A percentile compares a stretch with the other conserved stretches of the same genome.
phyloP scores from a whole-genome alignment of 768 basidiomycete species.

The Lactarius indigo region DNA sequence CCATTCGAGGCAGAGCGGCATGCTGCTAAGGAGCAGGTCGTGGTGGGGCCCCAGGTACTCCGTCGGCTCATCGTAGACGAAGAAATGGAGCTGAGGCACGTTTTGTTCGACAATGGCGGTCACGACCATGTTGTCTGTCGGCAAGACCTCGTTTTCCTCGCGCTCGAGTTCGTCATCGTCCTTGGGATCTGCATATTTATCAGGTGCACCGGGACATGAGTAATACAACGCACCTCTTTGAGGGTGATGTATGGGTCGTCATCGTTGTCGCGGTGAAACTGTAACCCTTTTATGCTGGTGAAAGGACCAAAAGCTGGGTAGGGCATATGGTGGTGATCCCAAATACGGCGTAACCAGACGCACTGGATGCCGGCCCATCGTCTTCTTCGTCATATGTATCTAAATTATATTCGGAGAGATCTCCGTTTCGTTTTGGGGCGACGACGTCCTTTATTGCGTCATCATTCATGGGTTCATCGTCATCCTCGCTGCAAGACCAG shows the following conservation, averaged over 20 bases:
- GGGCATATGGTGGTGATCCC: constrained; percentile 19
- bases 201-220: constrained; percentile 18
- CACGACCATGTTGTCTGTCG: constrained; percentile 90
- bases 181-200: constrained; percentile 32
- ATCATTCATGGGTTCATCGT: constrained; percentile 57
- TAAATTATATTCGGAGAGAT: constrained; percentile 82
- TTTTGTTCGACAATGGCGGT: constrained; percentile 96
- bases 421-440: constrained; percentile 36
- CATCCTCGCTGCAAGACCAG: constrained; percentile 40
- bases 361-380: constrained; percentile 37
- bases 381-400: constrained; percentile 88
- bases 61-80: constrained; percentile 89
- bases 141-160: constrained; percentile 82
- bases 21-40: constrained; percentile 95
- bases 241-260: constrained; percentile 97
- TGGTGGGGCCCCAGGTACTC: constrained; percentile 96
- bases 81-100: constrained; percentile 91
- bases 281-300: constrained; percentile 92
- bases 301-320: constrained; percentile 69
- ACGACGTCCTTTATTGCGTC: constrained; percentile 38
- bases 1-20: constrained; percentile 99
- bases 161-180: constrained; percentile 80
- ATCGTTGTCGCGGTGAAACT: constrained; percentile 85
- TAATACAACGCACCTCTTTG: constrained; percentile 64
- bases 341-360: constrained; percentile 14